These are phyloP conservation scores for Alternaria burnsii DNA, from an alignment of 2,329 filamentous ascomycete genomes.

Conservation along the genomic window DNA sequence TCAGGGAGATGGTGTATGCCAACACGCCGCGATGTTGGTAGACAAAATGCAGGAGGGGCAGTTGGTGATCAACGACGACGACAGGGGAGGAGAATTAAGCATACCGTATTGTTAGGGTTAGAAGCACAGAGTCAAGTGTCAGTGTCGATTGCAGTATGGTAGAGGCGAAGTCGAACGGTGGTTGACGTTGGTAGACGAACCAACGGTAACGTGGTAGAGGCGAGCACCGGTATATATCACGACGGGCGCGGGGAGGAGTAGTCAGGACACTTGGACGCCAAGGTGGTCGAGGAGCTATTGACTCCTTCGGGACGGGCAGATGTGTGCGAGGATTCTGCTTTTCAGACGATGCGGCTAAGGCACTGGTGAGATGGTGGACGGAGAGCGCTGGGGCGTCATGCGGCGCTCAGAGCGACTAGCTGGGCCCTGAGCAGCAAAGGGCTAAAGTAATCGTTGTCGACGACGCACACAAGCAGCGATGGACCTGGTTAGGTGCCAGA, in stretches of 20 bases:
- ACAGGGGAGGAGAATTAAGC: constrained; percentile 2
- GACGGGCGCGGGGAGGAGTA: constrained; percentile 39
- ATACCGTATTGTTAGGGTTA: constrained; percentile 12
- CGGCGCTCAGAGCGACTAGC: constrained; percentile 43
- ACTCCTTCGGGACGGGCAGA: constrained; percentile 45
- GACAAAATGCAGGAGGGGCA: constrained; percentile 1
- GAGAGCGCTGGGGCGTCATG: constrained; percentile 47
- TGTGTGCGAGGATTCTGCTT: constrained; percentile 47
- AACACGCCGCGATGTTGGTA: neutral
- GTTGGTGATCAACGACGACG: constrained; percentile 1
- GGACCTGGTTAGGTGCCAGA: constrained; percentile 49
- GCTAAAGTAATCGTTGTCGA: constrained; percentile 48
- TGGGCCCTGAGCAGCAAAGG: constrained; percentile 42
- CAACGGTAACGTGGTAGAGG: constrained; percentile 42
- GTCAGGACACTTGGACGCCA: constrained; percentile 37
- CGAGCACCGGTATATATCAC: constrained; percentile 47
- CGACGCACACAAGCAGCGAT: constrained; percentile 36
- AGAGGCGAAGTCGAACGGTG: constrained; percentile 19
- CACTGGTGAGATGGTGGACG: constrained; percentile 44
- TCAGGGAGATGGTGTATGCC: neutral
- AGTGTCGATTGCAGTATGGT: constrained; percentile 7
- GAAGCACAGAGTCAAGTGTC: constrained; percentile 12
- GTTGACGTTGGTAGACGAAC: constrained; percentile 29
- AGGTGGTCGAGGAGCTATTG: constrained; percentile 46
- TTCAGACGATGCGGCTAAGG: constrained; percentile 49